Base-by-base conservation (phyloP, 495 filamentous ascomycete genomes). In the Staphylotrichum longicolle region DNA sequence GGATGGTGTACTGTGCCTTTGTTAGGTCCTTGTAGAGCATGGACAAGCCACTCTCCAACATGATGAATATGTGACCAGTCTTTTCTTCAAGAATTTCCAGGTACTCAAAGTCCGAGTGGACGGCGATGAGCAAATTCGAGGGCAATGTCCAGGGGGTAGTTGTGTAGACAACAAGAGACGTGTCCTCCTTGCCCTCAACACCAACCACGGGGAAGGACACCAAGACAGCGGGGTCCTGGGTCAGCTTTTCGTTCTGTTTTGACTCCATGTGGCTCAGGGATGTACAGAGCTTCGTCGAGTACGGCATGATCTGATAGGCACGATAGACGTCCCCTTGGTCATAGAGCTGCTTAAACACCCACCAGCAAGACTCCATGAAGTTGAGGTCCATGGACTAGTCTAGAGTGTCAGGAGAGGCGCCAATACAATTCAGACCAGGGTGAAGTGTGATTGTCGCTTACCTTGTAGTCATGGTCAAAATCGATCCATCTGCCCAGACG, bases 321-420 rank as follows among this genome's bases (percentile, higher is more conserved):
- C 88, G 85, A 69, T 96, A 96, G 44, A 94, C 89, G 33, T 85
- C 78, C 27, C 83, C 88, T 71, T 94, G 92, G 66, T 91, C 88
- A 67, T 86, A 91, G 34, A 96, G 80, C 65, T 91, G 83, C 72
- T 91, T 92, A 79, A 93, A 94, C 47, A 92, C 87, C 91, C 91
- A 96, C 91, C 91, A 96, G 27, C 88, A 83, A 0, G 88, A 89
- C 76, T 95, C 91, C 91, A 95, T 96, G 75, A 91, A 96, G 14
- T 73, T 82, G 3, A 85, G 76, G 72, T 96, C 87, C 90, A 95
- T 93, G 2, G 89, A 60, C 85, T 34, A 46, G 2, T 54, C 15
- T 8, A 7, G 10, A 15, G 53, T 0, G 53, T 55, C 40, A 33
- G 27, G 1, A 45, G 27, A 27, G 4, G 8, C 3, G 7, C 27